Base-by-base conservation (phyloP, 768 basidiomycete genomes). In the Psilocybe cubensis region DNA sequence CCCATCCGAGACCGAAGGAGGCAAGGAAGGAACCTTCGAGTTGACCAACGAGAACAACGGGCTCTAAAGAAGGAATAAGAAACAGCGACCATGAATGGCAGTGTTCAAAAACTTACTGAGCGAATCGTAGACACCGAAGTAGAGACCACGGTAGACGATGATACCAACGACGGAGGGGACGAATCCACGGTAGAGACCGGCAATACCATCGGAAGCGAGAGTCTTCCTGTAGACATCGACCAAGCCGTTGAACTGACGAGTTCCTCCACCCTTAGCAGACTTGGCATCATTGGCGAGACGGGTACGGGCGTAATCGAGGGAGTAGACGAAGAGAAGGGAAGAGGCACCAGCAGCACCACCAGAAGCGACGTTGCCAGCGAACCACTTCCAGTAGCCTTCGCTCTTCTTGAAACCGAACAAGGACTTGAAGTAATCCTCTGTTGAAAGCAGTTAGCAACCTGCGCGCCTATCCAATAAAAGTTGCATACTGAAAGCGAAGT, bases 261-360 rank as follows among this genome's bases (percentile, higher is more conserved):
- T 83, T 68, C 82, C 82, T 79, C 96, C 96, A 67, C 82, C 82
- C 85, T 96, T 96, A 29, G 94, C 82, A 3, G 94, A 96, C 83
- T 99, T 99, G 75, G 93, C 94, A 65, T 96, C 94, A 73, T 95
- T 95, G 72, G 94, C 94, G 66, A 98, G 89, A 85, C 97, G 96
- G 56, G 97, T 99, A 89, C 97, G 94, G 64, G 97, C 96, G 72
- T 96, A 99, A 70, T 98, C 97, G 62, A 98, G 89, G 38, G 97
- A 99, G 87, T 99, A 99, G 76, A 98, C 97, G 78, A 99, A 99
- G 74, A 99, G 91, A 55, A 98, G 81, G 23, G 96, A 98, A 11
- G 95, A 91, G 59, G 97, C 97, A 89, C 97, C 97, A 75, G 97
- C 97, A 66, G 92, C 96, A 87, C 91, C 95, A 93, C 97, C 97